Conservation (phyloP, 257 asterid species). For the Paulownia fortunei region DNA sequence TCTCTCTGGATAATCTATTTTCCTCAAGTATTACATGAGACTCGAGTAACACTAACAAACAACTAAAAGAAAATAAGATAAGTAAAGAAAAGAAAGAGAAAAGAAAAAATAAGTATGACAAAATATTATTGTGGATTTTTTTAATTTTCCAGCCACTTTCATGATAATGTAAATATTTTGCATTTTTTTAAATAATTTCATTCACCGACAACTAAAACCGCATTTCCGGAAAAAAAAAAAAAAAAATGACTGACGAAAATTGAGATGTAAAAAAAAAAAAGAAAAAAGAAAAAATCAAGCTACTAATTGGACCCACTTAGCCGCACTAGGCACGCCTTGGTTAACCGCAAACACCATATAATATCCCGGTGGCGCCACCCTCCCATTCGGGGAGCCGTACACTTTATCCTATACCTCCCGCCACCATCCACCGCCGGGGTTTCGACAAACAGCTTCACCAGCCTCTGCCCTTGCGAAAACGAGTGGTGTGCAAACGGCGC, state of each 20-base stretch:
- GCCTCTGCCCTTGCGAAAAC: slow-evolving; percentile 88
- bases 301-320: slow-evolving; percentile 76
- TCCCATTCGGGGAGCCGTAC: slow-evolving; percentile 76
- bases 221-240: neutral
- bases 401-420: slow-evolving; percentile 61
- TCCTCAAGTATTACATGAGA: too few relatives aligned
- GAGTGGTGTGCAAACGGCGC: slow-evolving; percentile 97
- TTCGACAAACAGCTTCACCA: slow-evolving; percentile 74
- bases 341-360: slow-evolving; percentile 91
- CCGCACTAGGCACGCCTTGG: slow-evolving; percentile 80
- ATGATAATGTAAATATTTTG: too few relatives aligned
- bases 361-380: slow-evolving; percentile 99
- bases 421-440: slow-evolving; percentile 50
- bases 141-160: too few relatives aligned
- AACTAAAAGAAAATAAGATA: too few relatives aligned
- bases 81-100: too few relatives aligned
- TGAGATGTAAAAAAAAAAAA: neutral
- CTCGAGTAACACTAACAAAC: too few relatives aligned
- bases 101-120: too few relatives aligned
- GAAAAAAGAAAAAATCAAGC: slow-evolving; percentile 23
- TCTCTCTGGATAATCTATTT: too few relatives aligned
- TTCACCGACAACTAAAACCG: too few relatives aligned
- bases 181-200: too few relatives aligned
- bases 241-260: too few relatives aligned
- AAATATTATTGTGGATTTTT: too few relatives aligned